Base-by-base conservation (phyloP, 352 stramenopile species). In the Pythium brassicae region DNA sequence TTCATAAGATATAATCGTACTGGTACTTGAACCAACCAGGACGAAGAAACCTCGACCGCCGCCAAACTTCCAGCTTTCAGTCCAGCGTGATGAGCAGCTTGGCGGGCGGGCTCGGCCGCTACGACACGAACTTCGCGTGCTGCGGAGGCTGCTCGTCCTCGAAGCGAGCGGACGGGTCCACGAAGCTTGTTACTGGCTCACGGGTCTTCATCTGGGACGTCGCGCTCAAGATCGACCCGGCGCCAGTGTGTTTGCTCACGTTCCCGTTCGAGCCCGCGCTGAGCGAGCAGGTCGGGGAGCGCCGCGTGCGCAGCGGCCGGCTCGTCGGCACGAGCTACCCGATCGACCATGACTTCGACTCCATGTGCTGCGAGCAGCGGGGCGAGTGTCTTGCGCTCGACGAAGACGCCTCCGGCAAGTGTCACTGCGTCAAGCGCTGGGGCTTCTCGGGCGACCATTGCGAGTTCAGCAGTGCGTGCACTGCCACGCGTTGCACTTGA, bases 311-410 rank as follows among this genome's bases (percentile, higher is more conserved):
- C 55, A 89, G 78, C 46, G 80, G 80, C 7, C 68, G 64, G 2
- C 61, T 80, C n/a, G 68, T 87, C 22, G 80, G 76, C 25, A 75
- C 78, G 4, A 86, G 46, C 23, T 91, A 89, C 35, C 78, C 80
- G 17, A 83, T 86, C 53, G 78, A 89, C 62, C 80, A 91, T 50
- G 80, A 89, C 59, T 83, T 75, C 47, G 80, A 89, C 57, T 65
- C 60, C 48, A 57, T 82, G 26, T 91, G 80, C 61, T 91, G 80
- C 50, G 71, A 89, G 39, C 79, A 91, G 45, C 65, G 76, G 3
- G 80, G 80, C 0, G 49, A 58, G 10, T 91, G 80, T 26, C 63
- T 60, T 2, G 49, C 67, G 6, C 55, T 68, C 0, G 74, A 83
- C 25, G 78, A 89, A 69, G 76, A 91, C 53, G 80, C 77, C 1